Evolutionary conservation across 2,329 filamentous ascomycete species (phyloP).

Genomic region (Pseudocercospora cruenta): DNA sequence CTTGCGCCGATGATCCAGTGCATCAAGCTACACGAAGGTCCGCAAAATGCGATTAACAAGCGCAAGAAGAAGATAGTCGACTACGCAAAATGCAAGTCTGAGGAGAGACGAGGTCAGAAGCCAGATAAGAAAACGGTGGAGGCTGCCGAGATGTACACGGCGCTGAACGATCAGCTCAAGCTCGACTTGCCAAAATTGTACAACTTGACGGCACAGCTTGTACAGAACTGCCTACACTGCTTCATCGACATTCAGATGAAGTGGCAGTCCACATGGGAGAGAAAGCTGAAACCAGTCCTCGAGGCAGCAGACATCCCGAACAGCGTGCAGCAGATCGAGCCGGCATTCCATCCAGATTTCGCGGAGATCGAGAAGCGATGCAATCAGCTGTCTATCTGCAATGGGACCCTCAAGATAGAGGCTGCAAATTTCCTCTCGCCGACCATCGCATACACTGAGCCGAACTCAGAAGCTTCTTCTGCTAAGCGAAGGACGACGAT

Average conservation of each 20-base stretch:
- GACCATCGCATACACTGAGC: conserved; percentile 45
- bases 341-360: conserved; percentile 78
- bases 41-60: conserved; percentile 89
- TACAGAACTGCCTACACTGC: conserved; percentile 79
- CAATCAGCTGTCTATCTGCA: conserved; percentile 74
- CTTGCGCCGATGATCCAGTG: conserved; percentile 81
- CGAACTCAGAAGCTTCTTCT: conserved; percentile 37
- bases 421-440: conserved; percentile 63
- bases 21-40: conserved; percentile 79
- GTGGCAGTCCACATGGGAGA: conserved; percentile 83
- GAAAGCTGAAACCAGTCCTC: conserved; percentile 77
- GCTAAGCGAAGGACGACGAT: conserved; percentile 40
- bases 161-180: conserved; percentile 90
- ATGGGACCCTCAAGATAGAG: conserved; percentile 67
- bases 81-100: conserved; percentile 78
- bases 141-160: conserved; percentile 84
- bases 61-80: conserved; percentile 89
- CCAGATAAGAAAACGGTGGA: conserved; percentile 83
- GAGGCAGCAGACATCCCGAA: conserved; percentile 66
- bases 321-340: conserved; percentile 72
- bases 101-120: conserved; percentile 80
- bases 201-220: conserved; percentile 76
- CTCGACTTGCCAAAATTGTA: conserved; percentile 88
- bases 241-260: conserved; percentile 81
- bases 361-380: conserved; percentile 74